Conservation (phyloP, 1,284 basidiomycete species). For the Fomitopsis betulina region DNA sequence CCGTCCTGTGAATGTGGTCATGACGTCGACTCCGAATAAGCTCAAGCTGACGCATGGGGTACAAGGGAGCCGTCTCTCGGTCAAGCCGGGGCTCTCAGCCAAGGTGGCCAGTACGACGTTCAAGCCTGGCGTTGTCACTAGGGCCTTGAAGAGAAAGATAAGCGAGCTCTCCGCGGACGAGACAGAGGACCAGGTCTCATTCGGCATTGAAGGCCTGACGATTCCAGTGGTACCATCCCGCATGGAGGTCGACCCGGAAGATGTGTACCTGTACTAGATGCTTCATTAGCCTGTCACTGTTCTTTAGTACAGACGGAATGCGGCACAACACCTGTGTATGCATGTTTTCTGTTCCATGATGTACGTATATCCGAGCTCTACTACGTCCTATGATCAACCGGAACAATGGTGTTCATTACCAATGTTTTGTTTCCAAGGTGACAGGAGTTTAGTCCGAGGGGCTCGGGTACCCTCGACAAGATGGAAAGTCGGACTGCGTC, state of each 20-base stretch:
- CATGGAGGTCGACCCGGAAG: neutral
- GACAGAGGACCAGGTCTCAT: conserved; percentile 11
- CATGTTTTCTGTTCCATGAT: too few relatives aligned
- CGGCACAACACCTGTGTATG: too few relatives aligned
- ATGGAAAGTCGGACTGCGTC: too few relatives aligned
- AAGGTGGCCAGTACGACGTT: neutral
- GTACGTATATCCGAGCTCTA: too few relatives aligned
- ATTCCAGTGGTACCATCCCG: conserved; percentile 7
- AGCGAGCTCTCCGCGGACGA: conserved; percentile 8
- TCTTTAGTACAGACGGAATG: too few relatives aligned
- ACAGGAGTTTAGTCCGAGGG: too few relatives aligned
- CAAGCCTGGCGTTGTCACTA: neutral
- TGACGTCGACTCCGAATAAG: conserved; percentile 27
- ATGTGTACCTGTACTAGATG: neutral
- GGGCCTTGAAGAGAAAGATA: conserved; percentile 1
- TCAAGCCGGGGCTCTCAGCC: neutral
- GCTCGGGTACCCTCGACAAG: too few relatives aligned
- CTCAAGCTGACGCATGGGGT: neutral
- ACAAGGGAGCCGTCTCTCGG: neutral
- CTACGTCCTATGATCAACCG: too few relatives aligned
- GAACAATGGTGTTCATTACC: too few relatives aligned
- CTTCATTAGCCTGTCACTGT: neutral
- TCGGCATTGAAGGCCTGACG: conserved; percentile 20
- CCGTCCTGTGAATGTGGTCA: conserved; percentile 9
- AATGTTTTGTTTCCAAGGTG: too few relatives aligned